Percentiles rank a stretch among this genome's conserved stretches.
phyloP scores from a whole-genome alignment of 805 yeast genomes.

The Kuraishia hungarica region DNA sequence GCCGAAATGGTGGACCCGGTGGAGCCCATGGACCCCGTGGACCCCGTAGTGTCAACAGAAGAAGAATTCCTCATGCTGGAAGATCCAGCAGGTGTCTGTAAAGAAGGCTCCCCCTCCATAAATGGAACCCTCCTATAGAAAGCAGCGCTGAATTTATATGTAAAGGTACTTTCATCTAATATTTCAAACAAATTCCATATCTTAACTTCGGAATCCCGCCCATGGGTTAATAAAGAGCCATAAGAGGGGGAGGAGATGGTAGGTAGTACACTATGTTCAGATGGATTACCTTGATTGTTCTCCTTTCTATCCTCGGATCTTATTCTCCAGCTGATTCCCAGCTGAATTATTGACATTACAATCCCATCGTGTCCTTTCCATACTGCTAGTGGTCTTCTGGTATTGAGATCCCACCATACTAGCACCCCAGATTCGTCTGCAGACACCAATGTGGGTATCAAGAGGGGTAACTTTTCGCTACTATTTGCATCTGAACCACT shows the following conservation, averaged over 20 bases:
- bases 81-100: too few species aligned
- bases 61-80: too few species aligned
- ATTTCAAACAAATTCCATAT: constrained; percentile 32
- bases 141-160: constrained; percentile 9
- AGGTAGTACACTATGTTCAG: background rate
- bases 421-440: constrained; percentile 59
- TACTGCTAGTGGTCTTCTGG: constrained; percentile 43
- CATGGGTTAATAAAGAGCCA: constrained; percentile 53
- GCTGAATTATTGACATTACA: constrained; percentile 40
- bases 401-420: constrained; percentile 54
- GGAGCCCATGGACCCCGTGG: too few species aligned
- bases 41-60: too few species aligned
- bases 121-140: constrained; percentile 13
- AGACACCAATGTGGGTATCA: constrained; percentile 33
- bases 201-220: constrained; percentile 49
- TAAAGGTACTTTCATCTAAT: constrained; percentile 6
- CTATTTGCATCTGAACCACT: too few species aligned
- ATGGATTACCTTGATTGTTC: background rate
- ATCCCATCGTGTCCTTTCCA: constrained; percentile 54
- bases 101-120: background rate
- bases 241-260: constrained; percentile 11
- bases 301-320: constrained; percentile 3
- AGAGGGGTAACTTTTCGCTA: too few species aligned
- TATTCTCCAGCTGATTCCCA: constrained; percentile 25
- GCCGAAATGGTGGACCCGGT: too few species aligned